phyloP scores from a whole-genome alignment of 2,329 filamentous ascomycete genomes.

The Berkeleyomyces rouxiae region DNA sequence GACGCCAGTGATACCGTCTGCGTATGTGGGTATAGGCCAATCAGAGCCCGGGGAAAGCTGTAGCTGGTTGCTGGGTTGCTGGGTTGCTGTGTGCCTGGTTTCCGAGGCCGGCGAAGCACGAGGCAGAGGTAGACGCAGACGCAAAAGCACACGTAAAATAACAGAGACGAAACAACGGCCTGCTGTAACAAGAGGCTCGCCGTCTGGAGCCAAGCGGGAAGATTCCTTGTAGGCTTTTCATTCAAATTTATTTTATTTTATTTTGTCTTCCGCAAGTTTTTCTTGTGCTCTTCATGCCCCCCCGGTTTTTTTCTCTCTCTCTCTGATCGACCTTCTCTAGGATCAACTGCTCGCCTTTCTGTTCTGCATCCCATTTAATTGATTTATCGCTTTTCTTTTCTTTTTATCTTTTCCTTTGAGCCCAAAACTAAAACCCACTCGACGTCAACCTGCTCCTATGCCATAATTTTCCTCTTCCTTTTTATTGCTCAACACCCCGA shows the following conservation, averaged over 20 bases:
- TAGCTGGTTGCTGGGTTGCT: neutral
- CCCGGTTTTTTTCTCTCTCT: no score
- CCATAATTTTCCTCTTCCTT: neutral
- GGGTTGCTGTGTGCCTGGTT: neutral
- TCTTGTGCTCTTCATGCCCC: neutral
- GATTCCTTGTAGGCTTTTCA: neutral
- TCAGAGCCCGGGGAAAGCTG: neutral
- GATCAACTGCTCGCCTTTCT: neutral
- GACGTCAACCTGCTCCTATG: neutral
- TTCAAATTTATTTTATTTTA: neutral
- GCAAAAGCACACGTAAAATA: neutral
- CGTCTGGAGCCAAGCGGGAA: neutral
- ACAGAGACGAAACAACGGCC: neutral
- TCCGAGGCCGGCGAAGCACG: neutral
- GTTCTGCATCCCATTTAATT: neutral
- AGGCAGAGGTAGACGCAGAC: neutral
- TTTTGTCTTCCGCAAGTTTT: neutral
- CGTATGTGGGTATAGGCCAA: neutral
- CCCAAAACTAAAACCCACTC: neutral
- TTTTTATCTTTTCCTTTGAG: neutral
- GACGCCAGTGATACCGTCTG: no score
- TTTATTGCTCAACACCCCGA: neutral
- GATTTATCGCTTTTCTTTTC: neutral
- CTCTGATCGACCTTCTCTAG: no score
- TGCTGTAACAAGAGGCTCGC: neutral